Evolutionary conservation across 352 stramenopile species (phyloP).

Genomic region (Globisporangium mamillatum): DNA sequence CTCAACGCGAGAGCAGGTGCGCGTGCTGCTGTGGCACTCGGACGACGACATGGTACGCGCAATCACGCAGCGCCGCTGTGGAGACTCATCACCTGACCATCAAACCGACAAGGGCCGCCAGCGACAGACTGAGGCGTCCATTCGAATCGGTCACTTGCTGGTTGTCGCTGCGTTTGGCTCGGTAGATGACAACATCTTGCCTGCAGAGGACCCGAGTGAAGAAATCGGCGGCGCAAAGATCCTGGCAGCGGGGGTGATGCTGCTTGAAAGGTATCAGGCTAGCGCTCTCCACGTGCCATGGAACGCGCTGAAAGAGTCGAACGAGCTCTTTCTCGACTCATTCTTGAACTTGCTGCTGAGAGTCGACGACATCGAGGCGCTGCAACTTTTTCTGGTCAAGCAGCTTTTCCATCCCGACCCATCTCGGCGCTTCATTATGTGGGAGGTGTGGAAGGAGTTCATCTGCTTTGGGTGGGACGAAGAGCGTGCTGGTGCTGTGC

Average conservation of each 20-base stretch:
- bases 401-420: slow-evolving; percentile 48
- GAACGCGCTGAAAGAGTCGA: slow-evolving; percentile 3
- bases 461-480: slow-evolving; percentile 56
- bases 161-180: slow-evolving; percentile 31
- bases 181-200: slow-evolving; percentile 5
- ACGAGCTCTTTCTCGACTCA: slow-evolving; percentile 37
- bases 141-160: slow-evolving; percentile 36
- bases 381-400: slow-evolving; percentile 52
- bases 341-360: slow-evolving; percentile 31
- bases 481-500: slow-evolving; percentile 18
- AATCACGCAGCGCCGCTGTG: slow-evolving; percentile 26
- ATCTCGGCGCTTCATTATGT: slow-evolving; percentile 40
- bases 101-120: neutral
- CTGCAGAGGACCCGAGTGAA: slow-evolving; percentile 2
- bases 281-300: slow-evolving; percentile 25
- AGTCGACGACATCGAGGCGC: slow-evolving; percentile 24
- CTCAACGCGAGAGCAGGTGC: slow-evolving; percentile 14
- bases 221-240: slow-evolving; percentile 13
- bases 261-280: slow-evolving; percentile 39
- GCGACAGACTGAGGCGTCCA: slow-evolving; percentile 22
- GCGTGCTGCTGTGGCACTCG: slow-evolving; percentile 39
- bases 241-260: slow-evolving; percentile 23
- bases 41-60: slow-evolving; percentile 39
- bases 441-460: slow-evolving; percentile 56
- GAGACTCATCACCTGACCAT: neutral